These are phyloP conservation scores for Talaromyces trachyspermus DNA, from an alignment of 495 filamentous ascomycete species.

Conservation along the genomic window DNA sequence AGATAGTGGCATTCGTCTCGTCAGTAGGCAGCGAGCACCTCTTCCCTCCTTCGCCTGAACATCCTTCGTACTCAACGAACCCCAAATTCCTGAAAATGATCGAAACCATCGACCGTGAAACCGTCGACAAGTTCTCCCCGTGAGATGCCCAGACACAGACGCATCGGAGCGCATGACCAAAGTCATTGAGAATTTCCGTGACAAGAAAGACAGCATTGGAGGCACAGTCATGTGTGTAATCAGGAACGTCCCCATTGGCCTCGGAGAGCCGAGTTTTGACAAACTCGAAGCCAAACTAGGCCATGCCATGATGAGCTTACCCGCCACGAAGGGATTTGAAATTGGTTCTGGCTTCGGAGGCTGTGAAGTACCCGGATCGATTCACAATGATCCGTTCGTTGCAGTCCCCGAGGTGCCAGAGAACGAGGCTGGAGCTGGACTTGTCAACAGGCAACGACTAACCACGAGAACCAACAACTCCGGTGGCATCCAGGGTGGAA, in stretches of 20 bases:
- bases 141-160: constrained; percentile 72
- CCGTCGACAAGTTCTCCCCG: constrained; percentile 80
- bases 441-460: constrained; percentile 46
- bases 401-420: constrained; percentile 37
- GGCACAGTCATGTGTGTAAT: constrained; percentile 96
- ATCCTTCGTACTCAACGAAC: constrained; percentile 70
- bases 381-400: constrained; percentile 90
- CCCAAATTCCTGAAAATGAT: constrained; percentile 75
- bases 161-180: constrained; percentile 66
- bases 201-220: constrained; percentile 81
- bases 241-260: constrained; percentile 75
- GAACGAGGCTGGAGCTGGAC: constrained; percentile 23
- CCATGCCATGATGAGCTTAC: constrained; percentile 96
- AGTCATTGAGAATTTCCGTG: constrained; percentile 70
- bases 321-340: constrained; percentile 95
- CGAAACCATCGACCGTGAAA: constrained; percentile 63
- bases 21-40: constrained; percentile 79
- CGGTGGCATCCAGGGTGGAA: constrained; percentile 93
- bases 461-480: constrained; percentile 95
- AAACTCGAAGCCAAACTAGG: constrained; percentile 92
- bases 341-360: constrained; percentile 91
- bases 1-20: constrained; percentile 86
- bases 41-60: constrained; percentile 69
- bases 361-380: constrained; percentile 78
- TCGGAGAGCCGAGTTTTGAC: constrained; percentile 94